Evolutionary conservation across 2,329 filamentous ascomycete genomes (phyloP).

Genomic region (Claviceps cyperi): DNA sequence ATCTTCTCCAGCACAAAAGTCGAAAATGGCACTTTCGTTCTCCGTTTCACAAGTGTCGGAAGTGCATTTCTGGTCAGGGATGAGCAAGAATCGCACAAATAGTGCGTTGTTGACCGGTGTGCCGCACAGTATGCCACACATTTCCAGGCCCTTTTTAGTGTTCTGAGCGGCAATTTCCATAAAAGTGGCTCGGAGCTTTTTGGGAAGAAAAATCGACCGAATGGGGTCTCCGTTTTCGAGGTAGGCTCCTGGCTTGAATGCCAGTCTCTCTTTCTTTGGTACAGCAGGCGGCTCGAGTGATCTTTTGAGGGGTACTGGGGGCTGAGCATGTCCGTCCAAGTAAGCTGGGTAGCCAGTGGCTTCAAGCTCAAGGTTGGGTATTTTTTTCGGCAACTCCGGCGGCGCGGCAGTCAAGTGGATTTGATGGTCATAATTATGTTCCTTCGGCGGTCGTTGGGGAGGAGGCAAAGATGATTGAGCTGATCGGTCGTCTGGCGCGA

Average conservation of each 20-base stretch:
- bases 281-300: conserved; percentile 11
- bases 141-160: conserved; percentile 72
- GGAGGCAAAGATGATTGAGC: conserved; percentile 11
- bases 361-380: conserved; percentile 8
- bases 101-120: conserved; percentile 84
- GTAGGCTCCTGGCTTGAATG: conserved; percentile 61
- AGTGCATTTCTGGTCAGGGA: conserved; percentile 81
- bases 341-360: conserved; percentile 5
- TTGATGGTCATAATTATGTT: conserved; percentile 7
- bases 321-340: conserved; percentile 2
- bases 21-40: conserved; percentile 72
- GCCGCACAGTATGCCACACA: conserved; percentile 87
- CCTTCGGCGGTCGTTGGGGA: conserved; percentile 21
- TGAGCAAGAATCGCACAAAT: conserved; percentile 76
- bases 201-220: conserved; percentile 75
- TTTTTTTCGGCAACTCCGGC: conserved; percentile 17
- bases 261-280: conserved; percentile 45
- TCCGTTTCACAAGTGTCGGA: conserved; percentile 90
- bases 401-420: background rate
- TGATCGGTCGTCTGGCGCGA: conserved; percentile 7
- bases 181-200: conserved; percentile 58
- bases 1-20: conserved; percentile 75
- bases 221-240: conserved; percentile 81
- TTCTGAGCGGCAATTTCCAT: conserved; percentile 61
- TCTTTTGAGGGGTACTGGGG: conserved; percentile 17